Percentiles rank a stretch among this genome's conserved stretches.
Evolutionary conservation across 1,139 yeast species (phyloP).

Genomic region (Scheffersomyces lignicola): DNA sequence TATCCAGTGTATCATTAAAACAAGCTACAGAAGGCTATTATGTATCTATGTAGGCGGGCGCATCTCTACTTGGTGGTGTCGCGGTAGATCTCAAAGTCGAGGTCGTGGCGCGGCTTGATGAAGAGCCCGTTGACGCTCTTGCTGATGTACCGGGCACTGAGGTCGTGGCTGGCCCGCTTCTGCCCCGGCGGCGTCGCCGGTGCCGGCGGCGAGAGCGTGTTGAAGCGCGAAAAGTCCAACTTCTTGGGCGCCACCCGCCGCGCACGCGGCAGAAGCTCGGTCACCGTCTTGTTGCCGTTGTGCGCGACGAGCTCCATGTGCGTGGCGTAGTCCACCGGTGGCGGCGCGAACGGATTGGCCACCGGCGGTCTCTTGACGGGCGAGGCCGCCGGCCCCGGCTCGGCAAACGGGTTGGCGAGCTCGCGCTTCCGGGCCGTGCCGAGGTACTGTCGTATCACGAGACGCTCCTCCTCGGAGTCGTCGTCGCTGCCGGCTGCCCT

Average conservation of each 20-base stretch:
- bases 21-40: too few species aligned
- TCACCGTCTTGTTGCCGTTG: slow-evolving; percentile 24
- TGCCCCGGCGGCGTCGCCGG: background rate
- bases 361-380: slow-evolving; percentile 1
- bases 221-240: slow-evolving; percentile 10
- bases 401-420: slow-evolving; percentile 1
- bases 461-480: background rate
- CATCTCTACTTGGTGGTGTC: too few species aligned
- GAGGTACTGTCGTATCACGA: slow-evolving; percentile 1
- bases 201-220: slow-evolving; percentile 2
- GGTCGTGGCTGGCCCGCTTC: slow-evolving; percentile 6
- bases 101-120: slow-evolving; percentile 13
- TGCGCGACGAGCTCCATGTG: slow-evolving; percentile 28
- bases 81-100: slow-evolving; percentile 19
- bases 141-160: slow-evolving; percentile 17
- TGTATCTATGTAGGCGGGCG: too few species aligned
- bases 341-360: slow-evolving; percentile 2
- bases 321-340: slow-evolving; percentile 8
- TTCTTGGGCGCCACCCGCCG: slow-evolving; percentile 27
- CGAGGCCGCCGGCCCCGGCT: background rate
- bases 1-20: too few species aligned
- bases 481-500: background rate
- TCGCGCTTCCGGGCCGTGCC: background rate
- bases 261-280: slow-evolving; percentile 20
- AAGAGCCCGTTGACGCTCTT: slow-evolving; percentile 13